Conservation (phyloP, 1,284 basidiomycete species). For the Naganishia liquefaciens region DNA sequence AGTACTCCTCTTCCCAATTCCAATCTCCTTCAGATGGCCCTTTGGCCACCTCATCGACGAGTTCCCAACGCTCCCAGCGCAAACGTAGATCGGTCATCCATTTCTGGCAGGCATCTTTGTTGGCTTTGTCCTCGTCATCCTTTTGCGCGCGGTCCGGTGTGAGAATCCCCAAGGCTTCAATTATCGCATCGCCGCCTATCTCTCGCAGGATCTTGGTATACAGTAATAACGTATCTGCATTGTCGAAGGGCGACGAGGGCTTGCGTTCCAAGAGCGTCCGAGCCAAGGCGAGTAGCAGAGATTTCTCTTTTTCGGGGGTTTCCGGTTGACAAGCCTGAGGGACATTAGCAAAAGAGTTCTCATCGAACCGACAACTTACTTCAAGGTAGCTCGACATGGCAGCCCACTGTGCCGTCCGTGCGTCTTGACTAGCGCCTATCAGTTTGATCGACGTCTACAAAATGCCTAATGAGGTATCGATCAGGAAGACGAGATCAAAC, state of each 20-base stretch:
- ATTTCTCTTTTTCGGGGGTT: slow-evolving; percentile 13
- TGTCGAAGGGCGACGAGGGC: slow-evolving; percentile 26
- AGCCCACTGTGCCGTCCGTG: slow-evolving; percentile 30
- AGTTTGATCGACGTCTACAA: slow-evolving; percentile 25
- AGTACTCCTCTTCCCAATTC: slow-evolving; percentile 35
- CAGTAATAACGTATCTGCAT: slow-evolving; percentile 26
- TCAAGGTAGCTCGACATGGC: slow-evolving; percentile 32
- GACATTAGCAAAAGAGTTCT: neutral
- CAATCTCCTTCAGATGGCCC: slow-evolving; percentile 17
- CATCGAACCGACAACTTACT: neutral
- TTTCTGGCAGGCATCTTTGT: slow-evolving; percentile 9
- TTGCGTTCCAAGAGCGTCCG: slow-evolving; percentile 14
- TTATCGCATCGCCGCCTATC: slow-evolving; percentile 13
- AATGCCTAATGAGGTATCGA: neutral
- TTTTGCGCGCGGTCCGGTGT: slow-evolving; percentile 25
- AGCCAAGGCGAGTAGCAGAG: slow-evolving; percentile 19
- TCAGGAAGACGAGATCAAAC: neutral
- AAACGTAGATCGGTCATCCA: slow-evolving; percentile 31
- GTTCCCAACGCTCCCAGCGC: slow-evolving; percentile 35
- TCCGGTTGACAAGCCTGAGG: slow-evolving; percentile 18
- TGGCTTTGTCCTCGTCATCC: neutral
- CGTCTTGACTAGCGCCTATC: slow-evolving; percentile 25
- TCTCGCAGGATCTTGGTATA: slow-evolving; percentile 30
- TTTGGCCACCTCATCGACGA: slow-evolving; percentile 23
- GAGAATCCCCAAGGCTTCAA: slow-evolving; percentile 23